Evolutionary conservation across 1,284 basidiomycete genomes (phyloP).

Genomic region (Cutaneotrichosporon dermatis): DNA sequence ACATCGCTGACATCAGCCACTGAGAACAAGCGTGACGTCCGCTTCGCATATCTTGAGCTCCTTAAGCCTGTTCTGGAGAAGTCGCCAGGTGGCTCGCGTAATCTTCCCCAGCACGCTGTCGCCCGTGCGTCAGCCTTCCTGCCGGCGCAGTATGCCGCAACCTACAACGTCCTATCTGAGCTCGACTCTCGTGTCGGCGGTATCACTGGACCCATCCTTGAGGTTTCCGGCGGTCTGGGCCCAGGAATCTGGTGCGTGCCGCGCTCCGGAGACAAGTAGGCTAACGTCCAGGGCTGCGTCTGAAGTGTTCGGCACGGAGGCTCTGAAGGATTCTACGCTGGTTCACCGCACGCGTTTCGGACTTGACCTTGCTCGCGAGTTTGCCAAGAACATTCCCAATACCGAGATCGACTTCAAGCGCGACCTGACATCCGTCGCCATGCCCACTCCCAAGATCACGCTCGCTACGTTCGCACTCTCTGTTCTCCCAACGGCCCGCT

Average conservation of each 20-base stretch:
- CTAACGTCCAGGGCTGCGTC: constrained; percentile 19
- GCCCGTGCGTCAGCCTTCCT: constrained; percentile 51
- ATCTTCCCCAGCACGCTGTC: constrained; percentile 29
- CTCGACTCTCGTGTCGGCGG: constrained; percentile 38
- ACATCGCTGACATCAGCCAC: constrained; percentile 7
- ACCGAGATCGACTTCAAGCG: constrained; percentile 18
- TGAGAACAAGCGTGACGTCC: constrained; percentile 24
- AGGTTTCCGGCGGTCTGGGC: constrained; percentile 47
- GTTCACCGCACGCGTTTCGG: constrained; percentile 40
- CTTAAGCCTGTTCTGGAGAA: constrained; percentile 15
- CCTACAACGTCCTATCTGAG: constrained; percentile 48
- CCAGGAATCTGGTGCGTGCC: constrained; percentile 49
- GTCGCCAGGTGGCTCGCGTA: constrained; percentile 9
- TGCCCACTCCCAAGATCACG: constrained; percentile 54
- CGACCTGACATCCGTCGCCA: constrained; percentile 11
- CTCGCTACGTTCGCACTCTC: constrained; percentile 82
- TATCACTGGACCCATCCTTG: constrained; percentile 40
- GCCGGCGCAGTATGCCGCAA: constrained; percentile 51
- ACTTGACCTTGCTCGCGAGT: constrained; percentile 31
- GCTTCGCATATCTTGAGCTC: constrained; percentile 26
- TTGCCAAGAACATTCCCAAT: constrained; percentile 1
- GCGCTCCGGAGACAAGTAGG: neutral
- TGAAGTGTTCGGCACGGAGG: constrained; percentile 37
- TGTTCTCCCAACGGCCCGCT: constrained; percentile 60
- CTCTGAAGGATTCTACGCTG: constrained; percentile 20